Conservation (phyloP, 2,329 filamentous ascomycete genomes). For the Aspergillus melleus region DNA sequence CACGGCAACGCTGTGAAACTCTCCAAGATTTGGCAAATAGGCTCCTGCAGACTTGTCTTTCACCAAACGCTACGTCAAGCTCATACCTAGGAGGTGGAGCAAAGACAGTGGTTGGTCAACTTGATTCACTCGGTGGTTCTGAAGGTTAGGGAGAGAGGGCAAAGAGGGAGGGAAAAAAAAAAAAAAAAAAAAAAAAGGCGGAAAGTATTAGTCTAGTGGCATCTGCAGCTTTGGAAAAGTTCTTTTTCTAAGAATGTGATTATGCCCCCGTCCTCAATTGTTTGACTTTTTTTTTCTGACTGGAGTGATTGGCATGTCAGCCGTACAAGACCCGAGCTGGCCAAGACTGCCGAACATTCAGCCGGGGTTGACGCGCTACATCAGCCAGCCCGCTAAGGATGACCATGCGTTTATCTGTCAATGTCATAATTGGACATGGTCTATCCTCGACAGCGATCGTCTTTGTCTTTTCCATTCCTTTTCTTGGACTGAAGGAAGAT, state of each 20-base stretch:
- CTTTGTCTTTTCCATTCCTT: background rate
- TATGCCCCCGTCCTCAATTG: background rate
- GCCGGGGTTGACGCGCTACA: background rate
- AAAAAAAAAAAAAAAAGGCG: background rate
- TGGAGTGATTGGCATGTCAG: background rate
- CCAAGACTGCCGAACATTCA: background rate
- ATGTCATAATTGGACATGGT: too few species aligned
- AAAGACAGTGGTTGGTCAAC: background rate
- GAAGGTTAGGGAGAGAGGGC: background rate
- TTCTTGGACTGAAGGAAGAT: too few species aligned
- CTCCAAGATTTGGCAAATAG: background rate
- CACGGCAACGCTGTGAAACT: background rate
- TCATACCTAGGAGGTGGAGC: background rate
- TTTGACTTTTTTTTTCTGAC: background rate
- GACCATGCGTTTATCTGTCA: background rate
- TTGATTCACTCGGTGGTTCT: background rate
- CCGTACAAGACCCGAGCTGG: background rate
- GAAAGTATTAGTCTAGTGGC: background rate
- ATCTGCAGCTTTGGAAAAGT: background rate
- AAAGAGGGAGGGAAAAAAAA: background rate
- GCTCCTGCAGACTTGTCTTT: background rate
- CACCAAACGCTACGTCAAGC: constrained; percentile 2
- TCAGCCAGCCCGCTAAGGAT: background rate
- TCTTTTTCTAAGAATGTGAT: background rate
- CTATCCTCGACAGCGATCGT: background rate